Evolutionary conservation across 768 basidiomycete species (phyloP), one percentile per base, ranked within the genome.

Genomic region (Tylopilus subfusipes): DNA sequence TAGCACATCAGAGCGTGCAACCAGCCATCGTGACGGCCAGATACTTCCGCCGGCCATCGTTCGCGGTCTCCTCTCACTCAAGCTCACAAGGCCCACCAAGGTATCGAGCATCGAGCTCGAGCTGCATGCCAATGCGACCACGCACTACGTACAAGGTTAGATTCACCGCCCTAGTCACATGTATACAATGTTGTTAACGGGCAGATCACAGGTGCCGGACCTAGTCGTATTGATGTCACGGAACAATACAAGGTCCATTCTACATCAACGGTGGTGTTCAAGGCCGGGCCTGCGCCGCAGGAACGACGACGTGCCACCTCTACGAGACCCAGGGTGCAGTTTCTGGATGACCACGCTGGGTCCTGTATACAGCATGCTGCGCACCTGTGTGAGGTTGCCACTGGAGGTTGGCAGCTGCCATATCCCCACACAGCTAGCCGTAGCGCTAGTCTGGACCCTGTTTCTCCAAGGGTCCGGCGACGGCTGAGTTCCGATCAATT

Each of bases 101-200:
- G 85, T 99, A 60, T 85, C 88, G 30, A 88, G 85, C 63, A 94
- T 99, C 53, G 86, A 86, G 52, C 76, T 97, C 36, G 83, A 86
- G 67, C 73, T 99, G 21, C 76, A 84, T 42, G 94, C 90, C 3
- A 86, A 77, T 54, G 77, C 85, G 3, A 72, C 77, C 22, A 88
- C 85, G 5, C 80, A 83, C 34, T 97, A 93, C 87, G 85, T 88
- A 2, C 93, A 97, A 79, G 91, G 95, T 93, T 56, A 48, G 78
- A 67, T 33, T 38, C 38, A 14, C 4, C 40, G 14, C 21, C 43
- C 33, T 10, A 3, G 16, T 50, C 43, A 33, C 25, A 27, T 43
- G 52, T n/a, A 4, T 7, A 14, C 5, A 29, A 10, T 39, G 38
- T 11, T 12, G 44, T 18, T 54, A 10, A 58, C 29, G 7, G 3